Percentiles rank a stretch among this genome's conserved stretches.
These are phyloP conservation scores for Coniella lustricola DNA, from an alignment of 2,329 filamentous ascomycete species.

Conservation along the genomic window DNA sequence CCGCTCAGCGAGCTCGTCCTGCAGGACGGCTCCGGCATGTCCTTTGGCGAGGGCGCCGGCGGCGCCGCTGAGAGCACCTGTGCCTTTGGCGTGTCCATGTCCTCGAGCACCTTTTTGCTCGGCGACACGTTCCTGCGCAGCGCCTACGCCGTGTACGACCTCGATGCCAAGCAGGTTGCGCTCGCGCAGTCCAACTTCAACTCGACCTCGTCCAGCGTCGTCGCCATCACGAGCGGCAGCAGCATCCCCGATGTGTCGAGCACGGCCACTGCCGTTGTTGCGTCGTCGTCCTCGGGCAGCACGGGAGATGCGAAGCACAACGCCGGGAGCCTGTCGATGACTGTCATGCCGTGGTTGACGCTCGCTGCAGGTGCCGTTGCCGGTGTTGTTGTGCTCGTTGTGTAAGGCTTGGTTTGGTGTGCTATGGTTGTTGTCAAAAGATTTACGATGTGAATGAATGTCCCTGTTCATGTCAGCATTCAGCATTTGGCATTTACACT, in stretches of 20 bases:
- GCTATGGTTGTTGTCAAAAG: no score
- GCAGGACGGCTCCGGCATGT: conserved; percentile 27
- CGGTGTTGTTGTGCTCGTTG: neutral
- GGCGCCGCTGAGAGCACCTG: neutral
- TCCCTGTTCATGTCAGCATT: no score
- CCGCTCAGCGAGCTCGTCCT: conserved; percentile 33
- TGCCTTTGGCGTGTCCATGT: conserved; percentile 8
- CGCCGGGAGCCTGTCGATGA: neutral
- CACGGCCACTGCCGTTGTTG: neutral
- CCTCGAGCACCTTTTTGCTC: conserved; percentile 28
- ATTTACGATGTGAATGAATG: no score
- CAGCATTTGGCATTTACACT: neutral
- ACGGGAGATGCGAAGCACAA: neutral
- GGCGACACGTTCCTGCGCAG: conserved; percentile 42
- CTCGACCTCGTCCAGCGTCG: conserved; percentile 33
- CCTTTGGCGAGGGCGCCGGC: conserved; percentile 24
- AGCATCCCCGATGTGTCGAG: conserved; percentile 5
- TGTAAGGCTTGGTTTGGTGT: no score
- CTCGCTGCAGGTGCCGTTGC: neutral
- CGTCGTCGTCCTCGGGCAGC: neutral
- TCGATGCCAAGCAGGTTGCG: conserved; percentile 42
- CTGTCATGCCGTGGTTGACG: neutral
- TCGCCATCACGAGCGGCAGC: neutral
- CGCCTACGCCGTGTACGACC: conserved; percentile 49
- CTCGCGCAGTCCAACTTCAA: conserved; percentile 48